These are phyloP conservation scores for Scleroderma bovista DNA, from an alignment of 768 basidiomycete genomes.

Conservation along the genomic window DNA sequence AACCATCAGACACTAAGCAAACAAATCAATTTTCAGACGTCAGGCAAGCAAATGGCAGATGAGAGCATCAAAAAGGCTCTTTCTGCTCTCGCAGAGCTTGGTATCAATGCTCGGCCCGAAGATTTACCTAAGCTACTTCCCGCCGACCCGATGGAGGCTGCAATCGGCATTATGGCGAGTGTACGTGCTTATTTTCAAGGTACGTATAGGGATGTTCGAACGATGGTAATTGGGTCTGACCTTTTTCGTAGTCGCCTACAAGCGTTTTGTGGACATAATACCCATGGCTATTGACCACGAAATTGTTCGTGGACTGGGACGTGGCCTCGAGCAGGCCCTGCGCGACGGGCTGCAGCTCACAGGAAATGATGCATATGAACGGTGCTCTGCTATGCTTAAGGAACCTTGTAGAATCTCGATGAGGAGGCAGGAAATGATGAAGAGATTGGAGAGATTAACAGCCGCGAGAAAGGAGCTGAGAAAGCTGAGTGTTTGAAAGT, in stretches of 20 bases:
- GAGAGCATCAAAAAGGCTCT: constrained; percentile 5
- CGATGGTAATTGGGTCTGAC: not conserved
- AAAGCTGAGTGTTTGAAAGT: constrained; percentile 7
- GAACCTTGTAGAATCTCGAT: constrained; percentile 43
- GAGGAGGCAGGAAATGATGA: constrained; percentile 42
- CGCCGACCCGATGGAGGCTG: constrained; percentile 47
- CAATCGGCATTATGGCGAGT: constrained; percentile 62
- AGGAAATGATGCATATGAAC: constrained; percentile 37
- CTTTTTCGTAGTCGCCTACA: constrained; percentile 37
- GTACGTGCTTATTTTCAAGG: constrained; percentile 76
- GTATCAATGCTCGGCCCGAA: constrained; percentile 30
- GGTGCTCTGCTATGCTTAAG: constrained; percentile 47
- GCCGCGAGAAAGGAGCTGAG: constrained; percentile 39
- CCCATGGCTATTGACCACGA: constrained; percentile 38
- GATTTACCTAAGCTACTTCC: constrained; percentile 49
- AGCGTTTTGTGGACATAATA: constrained; percentile 40
- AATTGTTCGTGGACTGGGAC: constrained; percentile 41
- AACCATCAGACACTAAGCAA: too few relatives aligned
- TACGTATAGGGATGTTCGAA: constrained; percentile 18
- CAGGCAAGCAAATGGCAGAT: too few relatives aligned
- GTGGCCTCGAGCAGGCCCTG: constrained; percentile 41
- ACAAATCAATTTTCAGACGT: too few relatives aligned
- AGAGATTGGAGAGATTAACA: constrained; percentile 46
- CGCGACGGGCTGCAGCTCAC: constrained; percentile 47
- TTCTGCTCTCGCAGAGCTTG: constrained; percentile 8